Evolutionary conservation across 2,329 filamentous ascomycete species (phyloP).

Genomic region (Pseudogymnoascus sp.): DNA sequence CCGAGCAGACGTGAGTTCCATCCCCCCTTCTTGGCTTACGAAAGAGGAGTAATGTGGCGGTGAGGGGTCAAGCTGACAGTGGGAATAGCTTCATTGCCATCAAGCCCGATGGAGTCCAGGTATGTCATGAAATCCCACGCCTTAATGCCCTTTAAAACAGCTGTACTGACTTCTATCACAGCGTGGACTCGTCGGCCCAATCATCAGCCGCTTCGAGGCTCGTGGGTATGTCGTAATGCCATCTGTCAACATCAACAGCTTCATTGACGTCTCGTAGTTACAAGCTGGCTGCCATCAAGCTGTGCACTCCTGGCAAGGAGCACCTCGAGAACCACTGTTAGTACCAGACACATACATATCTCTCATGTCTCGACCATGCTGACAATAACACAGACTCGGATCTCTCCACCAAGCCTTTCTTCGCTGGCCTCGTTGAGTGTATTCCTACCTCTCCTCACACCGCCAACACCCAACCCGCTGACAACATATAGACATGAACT

Average conservation of each 20-base stretch:
- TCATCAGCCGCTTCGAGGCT: constrained; percentile 96
- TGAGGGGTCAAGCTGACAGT: constrained; percentile 26
- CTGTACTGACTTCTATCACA: constrained; percentile 32
- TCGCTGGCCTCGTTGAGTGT: constrained; percentile 88
- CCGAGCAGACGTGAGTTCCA: constrained; percentile 68
- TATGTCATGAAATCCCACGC: constrained; percentile 36
- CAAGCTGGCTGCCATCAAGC: constrained; percentile 98
- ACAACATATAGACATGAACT: constrained; percentile 71
- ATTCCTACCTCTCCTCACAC: constrained; percentile 31
- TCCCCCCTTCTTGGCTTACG: neutral
- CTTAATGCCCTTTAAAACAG: constrained; percentile 1
- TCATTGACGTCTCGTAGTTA: constrained; percentile 47
- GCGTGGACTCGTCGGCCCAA: constrained; percentile 96
- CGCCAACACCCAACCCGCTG: constrained; percentile 19
- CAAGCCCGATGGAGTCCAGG: constrained; percentile 99
- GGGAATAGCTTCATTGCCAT: constrained; percentile 90
- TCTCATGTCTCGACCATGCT: constrained; percentile 17
- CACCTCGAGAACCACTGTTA: constrained; percentile 95
- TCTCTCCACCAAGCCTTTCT: constrained; percentile 91
- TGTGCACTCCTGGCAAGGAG: constrained; percentile 77
- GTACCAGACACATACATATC: constrained; percentile 25
- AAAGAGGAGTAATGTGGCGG: constrained; percentile 16
- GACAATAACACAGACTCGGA: constrained; percentile 56
- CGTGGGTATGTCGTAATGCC: constrained; percentile 56
- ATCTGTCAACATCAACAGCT: constrained; percentile 6